Conservation (phyloP, 192 early-diverging fungal genomes). For the Podila epigama region DNA sequence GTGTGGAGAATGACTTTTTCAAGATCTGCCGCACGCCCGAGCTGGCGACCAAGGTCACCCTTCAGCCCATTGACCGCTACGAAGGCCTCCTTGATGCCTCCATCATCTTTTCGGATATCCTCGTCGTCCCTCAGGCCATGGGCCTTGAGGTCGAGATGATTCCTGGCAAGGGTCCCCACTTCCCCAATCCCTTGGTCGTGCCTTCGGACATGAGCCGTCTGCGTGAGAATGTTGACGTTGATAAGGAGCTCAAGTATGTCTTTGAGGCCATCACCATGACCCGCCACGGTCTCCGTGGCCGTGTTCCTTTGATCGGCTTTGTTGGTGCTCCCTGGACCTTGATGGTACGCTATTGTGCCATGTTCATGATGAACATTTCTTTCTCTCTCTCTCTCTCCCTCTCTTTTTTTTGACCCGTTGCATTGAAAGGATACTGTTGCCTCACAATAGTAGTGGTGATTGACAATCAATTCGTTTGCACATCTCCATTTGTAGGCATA, state of each 20-base stretch:
- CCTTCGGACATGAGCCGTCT: constrained; percentile 79
- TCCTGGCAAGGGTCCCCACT: constrained; percentile 86
- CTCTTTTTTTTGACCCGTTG: not conserved
- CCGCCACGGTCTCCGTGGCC: constrained; percentile 80
- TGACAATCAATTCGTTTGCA: not conserved
- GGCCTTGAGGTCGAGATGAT: constrained; percentile 96
- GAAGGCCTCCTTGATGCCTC: constrained; percentile 89
- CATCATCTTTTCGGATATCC: constrained; percentile 99
- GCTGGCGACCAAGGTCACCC: constrained; percentile 91
- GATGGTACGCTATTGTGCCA: constrained; percentile 55
- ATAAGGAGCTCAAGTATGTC: constrained; percentile 85
- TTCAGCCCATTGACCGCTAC: constrained; percentile 97
- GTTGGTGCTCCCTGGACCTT: constrained; percentile 98
- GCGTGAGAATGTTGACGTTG: constrained; percentile 69
- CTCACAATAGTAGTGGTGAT: too few species aligned
- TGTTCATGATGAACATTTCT: not conserved
- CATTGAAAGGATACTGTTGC: not conserved
- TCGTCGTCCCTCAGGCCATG: constrained; percentile 97
- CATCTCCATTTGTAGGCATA: constrained; percentile 65
- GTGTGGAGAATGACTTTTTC: constrained; percentile 92
- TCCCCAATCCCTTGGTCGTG: constrained; percentile 80
- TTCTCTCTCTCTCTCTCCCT: not conserved
- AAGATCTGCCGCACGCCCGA: constrained; percentile 92
- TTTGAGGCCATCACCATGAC: constrained; percentile 95
- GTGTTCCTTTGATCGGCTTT: constrained; percentile 94